Percentiles rank a stretch among this genome's conserved stretches.
Conservation (phyloP, 805 yeast species). For the Metschnikowia dekortorum region DNA sequence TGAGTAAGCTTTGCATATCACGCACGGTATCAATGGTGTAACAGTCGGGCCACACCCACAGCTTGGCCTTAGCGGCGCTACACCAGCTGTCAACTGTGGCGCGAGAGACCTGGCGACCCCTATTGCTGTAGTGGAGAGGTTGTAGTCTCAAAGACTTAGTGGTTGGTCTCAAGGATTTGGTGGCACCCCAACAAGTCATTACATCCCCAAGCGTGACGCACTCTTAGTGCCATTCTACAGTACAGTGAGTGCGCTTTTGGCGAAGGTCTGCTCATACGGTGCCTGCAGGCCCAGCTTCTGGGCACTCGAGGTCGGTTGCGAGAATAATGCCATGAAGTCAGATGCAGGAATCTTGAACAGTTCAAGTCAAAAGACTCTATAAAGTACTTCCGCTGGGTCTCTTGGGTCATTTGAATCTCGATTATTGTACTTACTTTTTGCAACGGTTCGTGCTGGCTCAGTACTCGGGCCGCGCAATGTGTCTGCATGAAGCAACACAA, state of each 20-base stretch:
- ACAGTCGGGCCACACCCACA: slow-evolving; percentile 14
- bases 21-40: slow-evolving; percentile 7
- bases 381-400: too few species aligned
- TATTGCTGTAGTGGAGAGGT: background rate
- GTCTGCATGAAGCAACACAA: background rate
- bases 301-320: too few species aligned
- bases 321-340: too few species aligned
- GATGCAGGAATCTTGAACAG: too few species aligned
- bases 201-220: background rate
- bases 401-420: too few species aligned
- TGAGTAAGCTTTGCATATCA: slow-evolving; percentile 9
- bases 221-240: background rate
- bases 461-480: background rate
- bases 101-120: background rate
- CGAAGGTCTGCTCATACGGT: background rate
- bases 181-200: background rate
- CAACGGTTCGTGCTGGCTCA: too few species aligned
- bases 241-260: background rate
- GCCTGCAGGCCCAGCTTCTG: background rate
- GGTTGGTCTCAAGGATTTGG: background rate
- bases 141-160: background rate
- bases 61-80: slow-evolving; percentile 1
- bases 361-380: too few species aligned
- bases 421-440: too few species aligned
- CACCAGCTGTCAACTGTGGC: background rate